These are phyloP conservation scores for Fusarium haematococcum DNA, from an alignment of 2,329 filamentous ascomycete genomes.

Conservation along the genomic window DNA sequence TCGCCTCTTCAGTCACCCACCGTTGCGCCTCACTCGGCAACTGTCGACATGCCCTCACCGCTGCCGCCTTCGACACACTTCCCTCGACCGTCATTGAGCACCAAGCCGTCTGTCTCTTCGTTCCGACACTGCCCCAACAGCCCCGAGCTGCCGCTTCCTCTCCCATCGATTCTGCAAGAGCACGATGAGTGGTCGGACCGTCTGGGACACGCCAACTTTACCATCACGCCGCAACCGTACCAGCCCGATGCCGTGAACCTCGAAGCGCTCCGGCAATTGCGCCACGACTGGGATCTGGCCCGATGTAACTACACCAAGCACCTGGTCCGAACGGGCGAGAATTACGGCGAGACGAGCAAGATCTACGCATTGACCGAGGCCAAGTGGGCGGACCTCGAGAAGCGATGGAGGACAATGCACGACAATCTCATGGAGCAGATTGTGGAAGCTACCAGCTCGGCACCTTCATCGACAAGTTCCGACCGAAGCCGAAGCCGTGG, in stretches of 20 bases:
- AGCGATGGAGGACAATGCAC: slow-evolving; percentile 77
- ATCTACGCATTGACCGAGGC: slow-evolving; percentile 87
- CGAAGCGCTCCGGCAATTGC: slow-evolving; percentile 70
- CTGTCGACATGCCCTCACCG: slow-evolving; percentile 54
- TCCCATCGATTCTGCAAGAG: slow-evolving; percentile 74
- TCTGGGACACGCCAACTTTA: slow-evolving; percentile 94
- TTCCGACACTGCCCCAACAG: slow-evolving; percentile 74
- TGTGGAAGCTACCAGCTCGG: slow-evolving; percentile 50
- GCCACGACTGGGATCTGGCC: slow-evolving; percentile 85
- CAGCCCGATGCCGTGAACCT: slow-evolving; percentile 71
- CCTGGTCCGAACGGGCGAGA: slow-evolving; percentile 86
- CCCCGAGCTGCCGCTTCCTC: slow-evolving; percentile 64
- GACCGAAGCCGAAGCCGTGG: slow-evolving; percentile 56
- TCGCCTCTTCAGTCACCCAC: slow-evolving; percentile 91
- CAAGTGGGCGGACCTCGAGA: slow-evolving; percentile 88
- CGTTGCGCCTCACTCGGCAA: slow-evolving; percentile 67
- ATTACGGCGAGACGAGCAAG: slow-evolving; percentile 90
- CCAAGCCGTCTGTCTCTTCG: slow-evolving; percentile 81
- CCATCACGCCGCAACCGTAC: slow-evolving; percentile 86
- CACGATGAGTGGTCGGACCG: slow-evolving; percentile 86
- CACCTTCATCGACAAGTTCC: slow-evolving; percentile 40
- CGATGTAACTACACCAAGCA: slow-evolving; percentile 91
- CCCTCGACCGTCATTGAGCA: slow-evolving; percentile 74
- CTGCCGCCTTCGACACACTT: slow-evolving; percentile 61
- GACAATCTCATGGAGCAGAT: slow-evolving; percentile 71